These are phyloP conservation scores for Senna tora DNA, from an alignment of 306 rosid genomes.

Conservation along the genomic window DNA sequence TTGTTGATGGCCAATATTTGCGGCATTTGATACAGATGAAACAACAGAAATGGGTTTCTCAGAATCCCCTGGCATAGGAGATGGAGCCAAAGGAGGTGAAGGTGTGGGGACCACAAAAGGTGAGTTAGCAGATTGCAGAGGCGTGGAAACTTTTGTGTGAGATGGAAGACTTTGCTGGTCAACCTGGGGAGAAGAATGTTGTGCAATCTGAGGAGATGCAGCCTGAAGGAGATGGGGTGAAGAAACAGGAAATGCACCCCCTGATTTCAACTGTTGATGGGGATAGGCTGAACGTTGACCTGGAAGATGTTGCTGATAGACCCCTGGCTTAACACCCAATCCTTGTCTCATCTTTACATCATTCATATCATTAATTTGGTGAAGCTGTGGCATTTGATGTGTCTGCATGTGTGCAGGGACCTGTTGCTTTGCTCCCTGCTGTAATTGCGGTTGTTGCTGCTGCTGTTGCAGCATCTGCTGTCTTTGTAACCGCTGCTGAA, in stretches of 20 bases:
- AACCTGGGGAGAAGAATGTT: slow-evolving; percentile 90
- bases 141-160: slow-evolving; percentile 69
- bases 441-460: slow-evolving; percentile 46
- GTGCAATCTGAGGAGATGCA: slow-evolving; percentile 83
- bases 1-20: slow-evolving; percentile 73
- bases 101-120: slow-evolving; percentile 86
- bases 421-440: slow-evolving; percentile 74
- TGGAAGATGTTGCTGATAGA: slow-evolving; percentile 69
- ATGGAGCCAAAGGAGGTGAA: slow-evolving; percentile 87
- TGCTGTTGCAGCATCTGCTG: slow-evolving; percentile 55
- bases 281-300: slow-evolving; percentile 78
- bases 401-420: slow-evolving; percentile 65
- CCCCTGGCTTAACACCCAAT: slow-evolving; percentile 66
- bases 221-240: slow-evolving; percentile 83
- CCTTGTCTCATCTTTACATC: slow-evolving; percentile 73
- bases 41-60: slow-evolving; percentile 70
- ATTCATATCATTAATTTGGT: slow-evolving; percentile 70
- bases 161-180: slow-evolving; percentile 74
- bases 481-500: slow-evolving; percentile 61
- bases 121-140: slow-evolving; percentile 81
- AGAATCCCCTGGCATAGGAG: slow-evolving; percentile 79
- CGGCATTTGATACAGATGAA: slow-evolving; percentile 66
- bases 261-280: slow-evolving; percentile 75
- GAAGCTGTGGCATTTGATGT: slow-evolving; percentile 70
- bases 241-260: slow-evolving; percentile 59